Conservation (phyloP, 176 grass and related monocot genomes). For the Aegilops tauschii region DNA sequence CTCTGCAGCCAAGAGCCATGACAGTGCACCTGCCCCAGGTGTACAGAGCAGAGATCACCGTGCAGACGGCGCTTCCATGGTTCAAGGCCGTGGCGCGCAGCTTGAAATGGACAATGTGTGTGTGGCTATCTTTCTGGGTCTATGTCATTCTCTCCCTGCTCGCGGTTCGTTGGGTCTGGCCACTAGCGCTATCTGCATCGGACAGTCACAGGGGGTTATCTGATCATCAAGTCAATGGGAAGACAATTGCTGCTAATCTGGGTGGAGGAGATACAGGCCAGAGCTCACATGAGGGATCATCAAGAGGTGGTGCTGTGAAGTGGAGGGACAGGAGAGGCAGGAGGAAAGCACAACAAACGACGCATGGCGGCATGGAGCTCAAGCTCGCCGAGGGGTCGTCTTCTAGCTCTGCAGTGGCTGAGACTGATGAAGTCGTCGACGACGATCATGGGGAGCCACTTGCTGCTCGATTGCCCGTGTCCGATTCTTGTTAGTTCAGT, state of each 20-base stretch:
- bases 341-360: not conserved
- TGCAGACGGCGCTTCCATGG: conserved; percentile 35
- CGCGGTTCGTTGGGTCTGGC: not conserved
- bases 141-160: not conserved
- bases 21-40: conserved; percentile 34
- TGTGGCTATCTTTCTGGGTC: conserved; percentile 35
- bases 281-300: not conserved
- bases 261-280: not conserved
- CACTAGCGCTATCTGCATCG: not conserved
- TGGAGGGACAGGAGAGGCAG: conserved; percentile 31
- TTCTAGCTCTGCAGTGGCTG: conserved; percentile 1
- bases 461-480: not conserved
- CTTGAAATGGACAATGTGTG: conserved; percentile 34
- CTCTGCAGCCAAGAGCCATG: conserved; percentile 35
- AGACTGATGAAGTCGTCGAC: not conserved
- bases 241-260: not conserved
- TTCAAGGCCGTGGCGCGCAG: conserved; percentile 5
- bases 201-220: not conserved
- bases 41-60: conserved; percentile 24
- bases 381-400: not conserved
- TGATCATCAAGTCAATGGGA: not conserved
- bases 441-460: not conserved
- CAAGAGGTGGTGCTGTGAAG: not conserved
- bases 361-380: not conserved
- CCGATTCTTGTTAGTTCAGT: not conserved